Percentiles rank a stretch among this genome's conserved stretches.
Conservation (phyloP, 257 asterid species). For the Plectranthus barbatus region DNA sequence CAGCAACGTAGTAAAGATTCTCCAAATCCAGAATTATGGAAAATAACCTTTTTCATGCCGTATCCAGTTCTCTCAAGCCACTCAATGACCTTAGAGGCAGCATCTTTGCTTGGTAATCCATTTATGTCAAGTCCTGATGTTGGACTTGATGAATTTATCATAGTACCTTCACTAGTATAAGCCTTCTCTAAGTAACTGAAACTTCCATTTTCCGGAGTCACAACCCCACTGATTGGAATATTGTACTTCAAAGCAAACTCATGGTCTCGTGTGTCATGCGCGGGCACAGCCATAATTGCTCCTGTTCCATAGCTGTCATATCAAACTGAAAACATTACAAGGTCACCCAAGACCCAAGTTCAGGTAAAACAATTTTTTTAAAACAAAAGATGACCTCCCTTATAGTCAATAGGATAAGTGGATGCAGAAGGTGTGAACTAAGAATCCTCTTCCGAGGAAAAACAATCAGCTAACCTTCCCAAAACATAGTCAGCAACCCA, state of each 20-base stretch:
- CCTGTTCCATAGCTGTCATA: constrained; percentile 94
- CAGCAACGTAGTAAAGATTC: not conserved
- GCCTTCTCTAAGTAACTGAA: constrained; percentile 42
- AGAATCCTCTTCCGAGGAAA: constrained; percentile 1
- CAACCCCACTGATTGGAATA: constrained; percentile 68
- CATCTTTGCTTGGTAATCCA: constrained; percentile 67
- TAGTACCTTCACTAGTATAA: constrained; percentile 71
- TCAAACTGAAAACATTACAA: constrained; percentile 11
- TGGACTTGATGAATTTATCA: constrained; percentile 75
- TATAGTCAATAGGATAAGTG: not conserved
- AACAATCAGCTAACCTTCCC: constrained; percentile 54
- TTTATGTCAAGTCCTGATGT: constrained; percentile 70
- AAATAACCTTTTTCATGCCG: constrained; percentile 73
- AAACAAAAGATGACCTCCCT: not conserved
- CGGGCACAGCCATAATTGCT: constrained; percentile 99
- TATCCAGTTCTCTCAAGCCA: constrained; percentile 80
- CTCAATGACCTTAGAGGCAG: constrained; percentile 62
- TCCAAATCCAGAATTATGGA: not conserved
- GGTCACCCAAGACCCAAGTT: constrained; percentile 7
- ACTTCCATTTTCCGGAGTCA: constrained; percentile 54
- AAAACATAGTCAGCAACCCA: constrained; percentile 98
- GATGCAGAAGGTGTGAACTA: not conserved
- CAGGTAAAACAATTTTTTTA: not conserved
- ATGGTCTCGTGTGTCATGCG: constrained; percentile 93
- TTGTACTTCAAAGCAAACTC: constrained; percentile 83